These are phyloP conservation scores for Saccharomyces jurei DNA, from an alignment of 805 yeast genomes.

Conservation along the genomic window DNA sequence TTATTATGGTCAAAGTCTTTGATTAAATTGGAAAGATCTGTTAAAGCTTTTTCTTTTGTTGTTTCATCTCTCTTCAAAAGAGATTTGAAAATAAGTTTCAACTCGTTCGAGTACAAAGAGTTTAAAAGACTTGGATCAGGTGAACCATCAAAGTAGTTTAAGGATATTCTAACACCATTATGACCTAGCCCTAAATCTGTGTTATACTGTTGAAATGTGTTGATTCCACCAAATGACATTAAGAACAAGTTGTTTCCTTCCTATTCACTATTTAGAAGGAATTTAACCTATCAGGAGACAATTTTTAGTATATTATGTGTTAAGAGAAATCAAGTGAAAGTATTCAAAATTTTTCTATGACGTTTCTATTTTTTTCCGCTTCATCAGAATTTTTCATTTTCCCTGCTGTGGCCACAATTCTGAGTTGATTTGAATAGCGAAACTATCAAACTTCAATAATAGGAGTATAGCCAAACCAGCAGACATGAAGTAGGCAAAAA, in stretches of 20 bases:
- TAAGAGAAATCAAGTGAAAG: too few species aligned
- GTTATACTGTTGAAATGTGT: constrained; percentile 21
- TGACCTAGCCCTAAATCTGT: constrained; percentile 32
- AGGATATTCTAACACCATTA: constrained; percentile 47
- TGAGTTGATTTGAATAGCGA: not conserved
- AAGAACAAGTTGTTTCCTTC: not conserved
- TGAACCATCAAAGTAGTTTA: constrained; percentile 68
- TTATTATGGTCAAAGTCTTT: constrained; percentile 12
- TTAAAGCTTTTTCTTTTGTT: constrained; percentile 77
- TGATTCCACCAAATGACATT: constrained; percentile 26
- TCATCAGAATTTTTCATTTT: not conserved
- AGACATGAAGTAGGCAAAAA: too few species aligned
- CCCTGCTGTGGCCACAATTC: not conserved
- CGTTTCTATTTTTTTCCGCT: not conserved
- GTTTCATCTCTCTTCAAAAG: constrained; percentile 69
- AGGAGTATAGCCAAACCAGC: too few species aligned
- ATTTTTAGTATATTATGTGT: not conserved
- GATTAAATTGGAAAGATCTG: constrained; percentile 40
- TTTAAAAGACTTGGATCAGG: constrained; percentile 56
- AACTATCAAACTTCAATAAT: not conserved
- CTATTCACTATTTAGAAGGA: not conserved
- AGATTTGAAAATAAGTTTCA: constrained; percentile 64
- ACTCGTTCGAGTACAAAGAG: constrained; percentile 34
- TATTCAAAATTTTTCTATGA: not conserved
- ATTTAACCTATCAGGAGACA: not conserved